Conservation (phyloP, 768 basidiomycete species). For the Mrakia gelida region DNA sequence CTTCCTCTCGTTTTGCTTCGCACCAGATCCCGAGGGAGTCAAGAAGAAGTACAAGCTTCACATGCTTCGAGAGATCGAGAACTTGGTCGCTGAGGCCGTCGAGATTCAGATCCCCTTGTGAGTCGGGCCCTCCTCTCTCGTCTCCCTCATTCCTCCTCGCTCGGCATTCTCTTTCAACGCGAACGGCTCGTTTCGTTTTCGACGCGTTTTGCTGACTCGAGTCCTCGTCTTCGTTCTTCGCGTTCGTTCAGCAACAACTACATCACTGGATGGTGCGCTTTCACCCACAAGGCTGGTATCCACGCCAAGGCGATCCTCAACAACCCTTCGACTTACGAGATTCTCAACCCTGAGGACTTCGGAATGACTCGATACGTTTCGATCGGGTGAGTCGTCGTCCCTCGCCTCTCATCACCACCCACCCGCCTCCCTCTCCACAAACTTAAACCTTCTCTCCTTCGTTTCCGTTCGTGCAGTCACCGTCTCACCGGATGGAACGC, state of each 20-base stretch:
- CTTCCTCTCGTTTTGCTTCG: slow-evolving; percentile 50
- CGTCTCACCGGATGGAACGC: slow-evolving; percentile 99
- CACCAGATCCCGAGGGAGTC: slow-evolving; percentile 94
- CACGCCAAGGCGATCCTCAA: slow-evolving; percentile 99
- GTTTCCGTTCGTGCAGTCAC: slow-evolving; percentile 53
- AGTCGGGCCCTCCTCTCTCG: slow-evolving; percentile 23
- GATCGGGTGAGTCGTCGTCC: slow-evolving; percentile 55
- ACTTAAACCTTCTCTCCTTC: too few species aligned
- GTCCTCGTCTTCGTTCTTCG: background rate
- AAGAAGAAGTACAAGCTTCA: slow-evolving; percentile 97
- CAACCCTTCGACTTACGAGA: slow-evolving; percentile 87
- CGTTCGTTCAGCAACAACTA: slow-evolving; percentile 44
- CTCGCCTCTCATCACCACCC: background rate
- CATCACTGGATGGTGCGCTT: slow-evolving; percentile 93
- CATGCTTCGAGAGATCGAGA: slow-evolving; percentile 98
- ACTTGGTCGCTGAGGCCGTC: slow-evolving; percentile 96
- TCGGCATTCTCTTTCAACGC: background rate
- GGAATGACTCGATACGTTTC: slow-evolving; percentile 96
- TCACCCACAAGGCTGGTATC: slow-evolving; percentile 99
- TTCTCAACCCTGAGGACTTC: slow-evolving; percentile 91
- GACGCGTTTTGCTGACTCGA: background rate
- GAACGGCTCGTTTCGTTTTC: background rate
- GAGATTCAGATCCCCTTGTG: slow-evolving; percentile 91
- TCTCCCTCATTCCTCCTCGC: too few species aligned
- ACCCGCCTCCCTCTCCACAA: background rate